A percentile compares a stretch with the other conserved stretches of the same genome.
Evolutionary conservation across 352 stramenopile genomes (phyloP).

Genomic region (Phytophthora multivora): DNA sequence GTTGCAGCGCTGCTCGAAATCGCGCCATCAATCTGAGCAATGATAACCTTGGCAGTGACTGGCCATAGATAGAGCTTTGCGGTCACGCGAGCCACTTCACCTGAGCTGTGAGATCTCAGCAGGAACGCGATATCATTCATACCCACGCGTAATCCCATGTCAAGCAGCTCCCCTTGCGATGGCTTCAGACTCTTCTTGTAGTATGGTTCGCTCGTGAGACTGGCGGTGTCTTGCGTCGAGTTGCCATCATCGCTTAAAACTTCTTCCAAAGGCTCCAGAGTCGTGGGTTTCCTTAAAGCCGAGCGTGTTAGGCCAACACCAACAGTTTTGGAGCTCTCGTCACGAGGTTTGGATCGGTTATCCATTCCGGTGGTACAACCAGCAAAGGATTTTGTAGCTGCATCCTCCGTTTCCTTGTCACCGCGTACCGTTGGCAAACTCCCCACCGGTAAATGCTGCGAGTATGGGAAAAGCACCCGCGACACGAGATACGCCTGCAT

Average conservation of each 20-base stretch:
- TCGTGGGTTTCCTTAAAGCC: neutral
- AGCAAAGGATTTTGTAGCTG: neutral
- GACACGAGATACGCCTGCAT: conserved; percentile 71
- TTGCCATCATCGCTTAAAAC: conserved; percentile 34
- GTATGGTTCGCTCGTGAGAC: conserved; percentile 41
- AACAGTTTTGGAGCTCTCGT: conserved; percentile 1
- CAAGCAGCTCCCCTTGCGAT: conserved; percentile 57
- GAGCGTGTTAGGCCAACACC: conserved; percentile 2
- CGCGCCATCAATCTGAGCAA: conserved; percentile 83
- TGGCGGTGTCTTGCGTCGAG: conserved; percentile 48
- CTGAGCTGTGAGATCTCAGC: conserved; percentile 26
- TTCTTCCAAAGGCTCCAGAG: conserved; percentile 33
- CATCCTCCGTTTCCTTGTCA: conserved; percentile 4
- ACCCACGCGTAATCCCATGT: conserved; percentile 63
- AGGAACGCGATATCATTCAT: conserved; percentile 81
- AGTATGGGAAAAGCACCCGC: conserved; percentile 71
- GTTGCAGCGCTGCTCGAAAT: conserved; percentile 54
- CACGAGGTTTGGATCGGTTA: neutral
- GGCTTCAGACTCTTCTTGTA: conserved; percentile 69
- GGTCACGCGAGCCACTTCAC: conserved; percentile 42
- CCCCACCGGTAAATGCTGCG: conserved; percentile 39
- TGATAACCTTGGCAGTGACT: conserved; percentile 73
- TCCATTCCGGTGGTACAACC: neutral
- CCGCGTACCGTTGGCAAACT: conserved; percentile 1
- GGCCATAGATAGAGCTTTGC: conserved; percentile 79